phyloP scores from a whole-genome alignment of 148 eudicot genomes.

The Vaccinium macrocarpon region DNA sequence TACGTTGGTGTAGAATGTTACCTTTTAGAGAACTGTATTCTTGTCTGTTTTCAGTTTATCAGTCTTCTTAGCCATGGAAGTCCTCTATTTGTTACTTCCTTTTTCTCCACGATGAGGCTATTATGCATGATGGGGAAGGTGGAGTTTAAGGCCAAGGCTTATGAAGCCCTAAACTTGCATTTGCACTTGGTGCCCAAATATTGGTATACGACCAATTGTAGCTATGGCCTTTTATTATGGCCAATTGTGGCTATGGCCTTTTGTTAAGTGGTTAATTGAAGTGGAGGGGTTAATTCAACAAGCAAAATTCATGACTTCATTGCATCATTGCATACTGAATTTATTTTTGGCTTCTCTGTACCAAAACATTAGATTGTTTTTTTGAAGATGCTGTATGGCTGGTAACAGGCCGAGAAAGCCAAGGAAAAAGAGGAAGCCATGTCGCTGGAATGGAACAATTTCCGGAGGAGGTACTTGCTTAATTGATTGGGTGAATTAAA shows the following conservation, averaged over 20 bases:
- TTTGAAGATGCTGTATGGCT: conserved; percentile 25
- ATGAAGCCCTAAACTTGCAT: neutral
- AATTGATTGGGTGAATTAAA: neutral
- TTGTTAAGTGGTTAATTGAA: neutral
- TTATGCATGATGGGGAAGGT: neutral
- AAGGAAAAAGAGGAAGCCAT: conserved; percentile 76
- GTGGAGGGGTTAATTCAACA: neutral
- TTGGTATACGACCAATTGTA: neutral
- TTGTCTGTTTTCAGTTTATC: neutral
- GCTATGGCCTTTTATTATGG: no score
- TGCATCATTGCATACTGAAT: neutral
- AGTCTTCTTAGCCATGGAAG: neutral
- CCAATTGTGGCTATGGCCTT: neutral
- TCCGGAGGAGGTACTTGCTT: conserved; percentile 51
- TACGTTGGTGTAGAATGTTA: neutral
- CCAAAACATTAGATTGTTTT: neutral
- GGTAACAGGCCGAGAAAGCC: conserved; percentile 78
- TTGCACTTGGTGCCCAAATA: neutral
- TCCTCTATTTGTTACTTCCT: neutral
- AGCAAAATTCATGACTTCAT: neutral
- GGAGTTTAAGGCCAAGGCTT: neutral
- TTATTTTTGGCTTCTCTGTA: neutral
- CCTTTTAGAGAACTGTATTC: neutral
- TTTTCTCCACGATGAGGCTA: neutral
- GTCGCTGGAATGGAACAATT: conserved; percentile 50